Evolutionary conservation across 2,329 filamentous ascomycete species (phyloP), one percentile per base, ranked within the genome.

Genomic region (Cordyceps javanica): DNA sequence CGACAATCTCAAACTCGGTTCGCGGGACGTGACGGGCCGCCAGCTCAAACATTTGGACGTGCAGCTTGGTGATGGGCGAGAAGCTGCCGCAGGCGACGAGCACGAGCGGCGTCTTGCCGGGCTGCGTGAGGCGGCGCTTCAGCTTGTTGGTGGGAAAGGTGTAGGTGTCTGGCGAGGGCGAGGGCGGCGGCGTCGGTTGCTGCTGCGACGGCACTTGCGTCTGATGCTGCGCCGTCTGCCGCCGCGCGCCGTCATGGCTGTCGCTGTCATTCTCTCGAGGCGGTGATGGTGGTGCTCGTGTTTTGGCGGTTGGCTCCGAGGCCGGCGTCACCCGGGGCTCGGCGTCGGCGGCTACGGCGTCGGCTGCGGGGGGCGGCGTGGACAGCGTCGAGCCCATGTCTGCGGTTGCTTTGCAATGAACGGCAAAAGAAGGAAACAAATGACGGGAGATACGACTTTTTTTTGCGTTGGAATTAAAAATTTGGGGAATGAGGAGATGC

Each of bases 1-100:
- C 92, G 45, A 96, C 80, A 34, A 97, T 84, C 70, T 97, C 91
- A 69, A 89, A 97, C 55, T 70, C 66, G 45, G 70, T 72, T 14
- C 86, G 85, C 64, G 86, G 55, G 30, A 57, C 86, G 72, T 88
- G 92, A 72, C 94, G 89, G 64, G 85, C 82, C 1, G 89, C 89
- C 85, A 95, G 91, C 67, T 91, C 88, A 68, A 94, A 93, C 88
- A 95, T 93, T 69, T 89, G 86, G 61, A 94, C 75, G 69, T 93
- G 89, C 28, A 91, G 79, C 67, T 88, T 89, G 7, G 87, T 89
- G 51, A 88, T 83, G 19, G 88, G 89, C 0, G 86, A 89, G 74
- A 91, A 92, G 66, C 80, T 83, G 52, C 83, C 86, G 66, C 86
- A 89, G 49, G 86, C 86, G 54, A 89, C 84, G 55, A 89, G 79